A percentile compares a stretch with the other conserved stretches of the same genome.
Conservation (phyloP, 1,139 yeast species). For the Debaryomyces coudertii region DNA sequence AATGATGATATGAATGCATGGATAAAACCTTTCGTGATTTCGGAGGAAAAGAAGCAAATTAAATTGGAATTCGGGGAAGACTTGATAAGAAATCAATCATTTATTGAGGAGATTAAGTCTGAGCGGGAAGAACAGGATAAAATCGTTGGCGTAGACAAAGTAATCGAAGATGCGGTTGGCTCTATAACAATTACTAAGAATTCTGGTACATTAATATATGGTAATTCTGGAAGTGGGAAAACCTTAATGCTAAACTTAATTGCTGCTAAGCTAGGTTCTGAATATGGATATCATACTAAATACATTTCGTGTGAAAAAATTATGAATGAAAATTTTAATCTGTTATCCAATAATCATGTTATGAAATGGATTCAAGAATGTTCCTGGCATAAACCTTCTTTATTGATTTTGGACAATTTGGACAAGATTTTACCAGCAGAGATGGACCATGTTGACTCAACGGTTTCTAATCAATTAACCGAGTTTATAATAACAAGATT, state of each 20-base stretch:
- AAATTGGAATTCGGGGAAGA: slow-evolving; percentile 58
- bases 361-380: slow-evolving; percentile 60
- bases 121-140: slow-evolving; percentile 15
- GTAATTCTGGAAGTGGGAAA: slow-evolving; percentile 84
- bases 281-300: slow-evolving; percentile 46
- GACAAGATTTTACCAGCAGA: slow-evolving; percentile 77
- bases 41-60: slow-evolving; percentile 29
- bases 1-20: slow-evolving; percentile 48
- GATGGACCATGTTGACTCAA: slow-evolving; percentile 66
- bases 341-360: slow-evolving; percentile 47
- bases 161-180: slow-evolving; percentile 45
- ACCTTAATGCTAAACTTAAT: slow-evolving; percentile 54
- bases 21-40: slow-evolving; percentile 36
- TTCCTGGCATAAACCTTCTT: slow-evolving; percentile 79
- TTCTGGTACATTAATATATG: slow-evolving; percentile 63
- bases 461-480: slow-evolving; percentile 59
- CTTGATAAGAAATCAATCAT: slow-evolving; percentile 53
- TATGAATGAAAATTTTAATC: slow-evolving; percentile 58
- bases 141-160: slow-evolving; percentile 62
- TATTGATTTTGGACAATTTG: slow-evolving; percentile 78
- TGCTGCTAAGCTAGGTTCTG: slow-evolving; percentile 33
- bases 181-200: slow-evolving; percentile 50
- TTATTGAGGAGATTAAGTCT: slow-evolving; percentile 31
- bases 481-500: slow-evolving; percentile 48
- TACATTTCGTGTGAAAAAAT: slow-evolving; percentile 55